phyloP scores from a whole-genome alignment of 495 filamentous ascomycete genomes.

The Rostrohypoxylon terebratum region DNA sequence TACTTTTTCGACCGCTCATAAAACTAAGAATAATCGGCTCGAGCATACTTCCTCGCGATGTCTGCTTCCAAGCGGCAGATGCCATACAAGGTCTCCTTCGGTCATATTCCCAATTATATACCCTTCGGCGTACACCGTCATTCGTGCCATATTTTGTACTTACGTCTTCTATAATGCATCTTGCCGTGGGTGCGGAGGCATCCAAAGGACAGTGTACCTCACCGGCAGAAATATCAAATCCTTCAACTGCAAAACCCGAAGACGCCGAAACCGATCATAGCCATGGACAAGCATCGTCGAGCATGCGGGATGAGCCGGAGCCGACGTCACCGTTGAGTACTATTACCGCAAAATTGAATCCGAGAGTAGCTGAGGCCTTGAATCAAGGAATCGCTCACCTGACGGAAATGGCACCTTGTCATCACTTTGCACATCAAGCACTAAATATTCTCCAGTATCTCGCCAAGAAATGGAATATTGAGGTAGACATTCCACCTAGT shows the following conservation, averaged over 20 bases:
- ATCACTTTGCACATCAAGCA: constrained; percentile 68
- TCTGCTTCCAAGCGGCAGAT: constrained; percentile 71
- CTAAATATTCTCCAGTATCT: constrained; percentile 68
- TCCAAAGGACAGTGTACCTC: constrained; percentile 31
- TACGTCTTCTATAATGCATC: constrained; percentile 68
- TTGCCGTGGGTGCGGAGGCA: constrained; percentile 58
- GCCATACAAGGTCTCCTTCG: constrained; percentile 68
- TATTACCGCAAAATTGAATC: constrained; percentile 39
- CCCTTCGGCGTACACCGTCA: constrained; percentile 66
- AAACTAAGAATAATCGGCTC: constrained; percentile 69
- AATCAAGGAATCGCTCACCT: constrained; percentile 63
- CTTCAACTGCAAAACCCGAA: constrained; percentile 45
- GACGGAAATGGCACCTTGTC: constrained; percentile 67
- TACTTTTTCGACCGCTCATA: constrained; percentile 74
- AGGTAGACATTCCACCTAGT: constrained; percentile 54
- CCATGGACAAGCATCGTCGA: constrained; percentile 39
- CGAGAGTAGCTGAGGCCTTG: constrained; percentile 54
- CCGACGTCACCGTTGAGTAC: constrained; percentile 41
- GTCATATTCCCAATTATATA: constrained; percentile 70
- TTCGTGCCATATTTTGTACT: constrained; percentile 71
- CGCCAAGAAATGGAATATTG: constrained; percentile 67
- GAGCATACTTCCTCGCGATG: constrained; percentile 69
- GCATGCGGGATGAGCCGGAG: constrained; percentile 42
- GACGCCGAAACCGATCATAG: constrained; percentile 21
- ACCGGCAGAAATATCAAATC: constrained; percentile 30